Evolutionary conservation across 441 rosid species (phyloP).

Genomic region (Croton laevigatus): DNA sequence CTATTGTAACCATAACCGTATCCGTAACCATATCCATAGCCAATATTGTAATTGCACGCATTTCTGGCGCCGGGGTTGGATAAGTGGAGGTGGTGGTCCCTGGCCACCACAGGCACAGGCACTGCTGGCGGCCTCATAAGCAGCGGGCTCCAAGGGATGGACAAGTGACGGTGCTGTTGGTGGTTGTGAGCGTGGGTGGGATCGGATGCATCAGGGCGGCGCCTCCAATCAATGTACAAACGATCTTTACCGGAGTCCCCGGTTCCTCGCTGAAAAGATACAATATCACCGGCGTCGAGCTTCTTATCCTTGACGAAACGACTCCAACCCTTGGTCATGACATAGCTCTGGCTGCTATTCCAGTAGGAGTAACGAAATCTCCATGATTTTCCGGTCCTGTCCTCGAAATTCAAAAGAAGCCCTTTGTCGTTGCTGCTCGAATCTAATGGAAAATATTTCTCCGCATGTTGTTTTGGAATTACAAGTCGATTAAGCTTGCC

Average conservation of each 20-base stretch:
- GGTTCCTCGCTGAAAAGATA: conserved; percentile 77
- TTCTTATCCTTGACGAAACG: conserved; percentile 96
- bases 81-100: conserved; percentile 28
- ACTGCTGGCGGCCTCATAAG: conserved; percentile 31
- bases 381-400: conserved; percentile 82
- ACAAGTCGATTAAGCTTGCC: conserved; percentile 97
- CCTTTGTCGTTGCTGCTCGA: conserved; percentile 74
- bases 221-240: conserved; percentile 87
- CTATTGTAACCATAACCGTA: conserved; percentile 10
- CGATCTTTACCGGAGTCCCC: conserved; percentile 58
- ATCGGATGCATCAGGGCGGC: conserved; percentile 54
- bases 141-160: conserved; percentile 48
- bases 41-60: conserved; percentile 10
- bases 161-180: conserved; percentile 19
- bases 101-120: conserved; percentile 14
- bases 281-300: conserved; percentile 88
- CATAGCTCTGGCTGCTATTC: conserved; percentile 98
- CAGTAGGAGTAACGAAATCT: conserved; percentile 92
- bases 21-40: conserved; percentile 6
- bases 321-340: conserved; percentile 99
- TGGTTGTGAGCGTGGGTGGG: conserved; percentile 17
- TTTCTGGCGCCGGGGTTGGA: conserved; percentile 18
- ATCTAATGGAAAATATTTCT: conserved; percentile 83
- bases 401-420: conserved; percentile 80
- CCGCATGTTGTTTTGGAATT: conserved; percentile 95